phyloP scores from a whole-genome alignment of 1,284 basidiomycete species.

The Phenoliferia sp. region DNA sequence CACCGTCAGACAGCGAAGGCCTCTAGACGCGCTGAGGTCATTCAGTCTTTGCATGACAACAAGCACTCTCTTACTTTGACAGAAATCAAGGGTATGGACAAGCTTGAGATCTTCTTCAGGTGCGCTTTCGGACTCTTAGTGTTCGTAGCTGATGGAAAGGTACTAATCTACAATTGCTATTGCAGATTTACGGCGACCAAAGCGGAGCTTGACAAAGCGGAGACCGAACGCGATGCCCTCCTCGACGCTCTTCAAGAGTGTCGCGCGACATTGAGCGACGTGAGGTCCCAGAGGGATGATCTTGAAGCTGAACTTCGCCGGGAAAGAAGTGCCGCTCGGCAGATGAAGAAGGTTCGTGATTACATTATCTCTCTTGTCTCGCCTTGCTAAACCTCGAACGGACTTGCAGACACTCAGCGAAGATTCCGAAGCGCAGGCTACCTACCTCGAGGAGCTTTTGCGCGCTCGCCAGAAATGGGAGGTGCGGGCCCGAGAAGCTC shows the following conservation, averaged over 20 bases:
- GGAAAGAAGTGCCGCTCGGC: not conserved
- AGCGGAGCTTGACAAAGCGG: conserved; percentile 27
- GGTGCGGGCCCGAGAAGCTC: conserved; percentile 4
- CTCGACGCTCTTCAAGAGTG: conserved; percentile 26
- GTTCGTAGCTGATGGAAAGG: not conserved
- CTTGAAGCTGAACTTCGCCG: conserved; percentile 7
- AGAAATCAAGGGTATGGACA: conserved; percentile 25
- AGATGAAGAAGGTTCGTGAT: conserved; percentile 6
- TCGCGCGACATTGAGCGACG: conserved; percentile 16
- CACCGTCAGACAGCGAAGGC: not conserved
- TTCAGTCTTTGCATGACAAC: not conserved
- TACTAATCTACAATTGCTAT: not conserved
- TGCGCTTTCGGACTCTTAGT: not conserved
- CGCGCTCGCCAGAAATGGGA: conserved; percentile 12
- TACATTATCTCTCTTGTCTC: too few relatives aligned
- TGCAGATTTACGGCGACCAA: conserved; percentile 23
- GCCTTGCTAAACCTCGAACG: not conserved
- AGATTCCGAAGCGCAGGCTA: conserved; percentile 5
- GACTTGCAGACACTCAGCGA: conserved; percentile 10
- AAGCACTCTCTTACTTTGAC: conserved; percentile 1
- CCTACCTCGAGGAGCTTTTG: conserved; percentile 16
- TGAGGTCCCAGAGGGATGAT: conserved; percentile 17
- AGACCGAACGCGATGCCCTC: conserved; percentile 26
- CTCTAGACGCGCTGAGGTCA: not conserved
- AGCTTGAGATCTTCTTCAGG: conserved; percentile 32